Conservation (phyloP, 495 filamentous ascomycete genomes). For the Aspergillus saccharolyticus region DNA sequence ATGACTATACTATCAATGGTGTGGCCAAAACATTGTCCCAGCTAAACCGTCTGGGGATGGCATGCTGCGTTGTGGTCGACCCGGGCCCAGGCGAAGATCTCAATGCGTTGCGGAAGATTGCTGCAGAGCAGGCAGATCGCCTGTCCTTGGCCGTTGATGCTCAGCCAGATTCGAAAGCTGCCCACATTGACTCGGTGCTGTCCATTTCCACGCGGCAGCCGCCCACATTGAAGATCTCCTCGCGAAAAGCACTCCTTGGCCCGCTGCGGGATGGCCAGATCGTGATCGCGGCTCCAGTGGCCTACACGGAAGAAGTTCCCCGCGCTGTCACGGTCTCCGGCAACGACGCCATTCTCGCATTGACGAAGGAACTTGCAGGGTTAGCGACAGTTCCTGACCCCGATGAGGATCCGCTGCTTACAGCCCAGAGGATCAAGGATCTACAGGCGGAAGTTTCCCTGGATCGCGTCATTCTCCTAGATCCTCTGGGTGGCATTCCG, state of each 20-base stretch:
- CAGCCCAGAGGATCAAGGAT: conserved; percentile 37
- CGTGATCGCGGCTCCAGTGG: conserved; percentile 69
- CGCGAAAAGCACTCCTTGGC: conserved; percentile 57
- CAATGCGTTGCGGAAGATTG: conserved; percentile 36
- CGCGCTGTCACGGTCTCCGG: conserved; percentile 50
- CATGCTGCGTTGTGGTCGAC: conserved; percentile 77
- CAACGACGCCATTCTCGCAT: conserved; percentile 64
- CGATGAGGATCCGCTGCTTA: conserved; percentile 43
- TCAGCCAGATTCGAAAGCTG: conserved; percentile 58
- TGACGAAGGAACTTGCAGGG: conserved; percentile 69
- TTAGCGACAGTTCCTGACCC: conserved; percentile 34
- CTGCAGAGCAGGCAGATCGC: conserved; percentile 64
- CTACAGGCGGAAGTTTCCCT: conserved; percentile 57
- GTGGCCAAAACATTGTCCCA: conserved; percentile 80
- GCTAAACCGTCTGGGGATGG: conserved; percentile 73
- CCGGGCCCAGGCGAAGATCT: conserved; percentile 39
- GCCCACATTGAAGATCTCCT: conserved; percentile 40
- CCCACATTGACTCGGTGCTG: conserved; percentile 64
- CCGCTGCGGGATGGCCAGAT: conserved; percentile 72
- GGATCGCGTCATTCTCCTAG: conserved; percentile 84
- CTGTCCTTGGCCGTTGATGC: conserved; percentile 67
- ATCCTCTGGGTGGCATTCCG: conserved; percentile 84
- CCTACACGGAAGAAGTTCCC: conserved; percentile 57
- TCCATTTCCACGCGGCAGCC: conserved; percentile 30
- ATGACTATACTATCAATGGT: conserved; percentile 63